Evolutionary conservation across 805 yeast species (phyloP), one percentile per base, ranked within the genome.

Genomic region (Nakazawaea ernobii): DNA sequence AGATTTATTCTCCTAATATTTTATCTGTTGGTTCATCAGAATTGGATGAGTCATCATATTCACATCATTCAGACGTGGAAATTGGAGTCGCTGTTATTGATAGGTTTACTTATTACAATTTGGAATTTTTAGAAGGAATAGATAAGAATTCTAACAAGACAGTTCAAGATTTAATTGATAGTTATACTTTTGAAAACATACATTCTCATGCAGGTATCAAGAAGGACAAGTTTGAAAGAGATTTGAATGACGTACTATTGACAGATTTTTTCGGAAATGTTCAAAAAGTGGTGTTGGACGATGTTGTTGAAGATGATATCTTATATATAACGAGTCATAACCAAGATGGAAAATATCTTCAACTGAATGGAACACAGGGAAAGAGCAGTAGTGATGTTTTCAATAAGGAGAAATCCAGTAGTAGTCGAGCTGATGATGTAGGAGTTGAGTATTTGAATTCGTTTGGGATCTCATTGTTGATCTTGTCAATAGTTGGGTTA

Each of bases 71-170:
- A 1, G 99, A 94, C 62, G 79, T 85, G 39, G 97, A 92, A 58
- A 80, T 94, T 42, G 99, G 99, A 7, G 98, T 94, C 44, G 97
- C 99, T 0, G 97, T 94, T 10, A 94, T 94, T 59, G 99, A 94
- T 64, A 73, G 99, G 57, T 94, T 94, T 69, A 94, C 99, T 0
- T 91, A 90, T 63, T 89, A 80, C 66, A 91, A 89, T 45, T 73
- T 94, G 55, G 97, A 90, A 49, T 94, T 83, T 60, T 73, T 94
- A 59, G 99, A 92, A 66, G 61, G 62, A 33, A 81, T 94, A 44
- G 84, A 86, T 47, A 86, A 81, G 63, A 81, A 82, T 55, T 87
- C 96, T 1, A 70, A 79, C 27, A 68, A 71, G 52, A 87, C 97
- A 3, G 69, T 94, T 60, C 83, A 85, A 58, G 96, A 92, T 59